A percentile compares a stretch with the other conserved stretches of the same genome.
These are phyloP conservation scores for Penicillium soppii DNA, from an alignment of 495 filamentous ascomycete species.

Conservation along the genomic window DNA sequence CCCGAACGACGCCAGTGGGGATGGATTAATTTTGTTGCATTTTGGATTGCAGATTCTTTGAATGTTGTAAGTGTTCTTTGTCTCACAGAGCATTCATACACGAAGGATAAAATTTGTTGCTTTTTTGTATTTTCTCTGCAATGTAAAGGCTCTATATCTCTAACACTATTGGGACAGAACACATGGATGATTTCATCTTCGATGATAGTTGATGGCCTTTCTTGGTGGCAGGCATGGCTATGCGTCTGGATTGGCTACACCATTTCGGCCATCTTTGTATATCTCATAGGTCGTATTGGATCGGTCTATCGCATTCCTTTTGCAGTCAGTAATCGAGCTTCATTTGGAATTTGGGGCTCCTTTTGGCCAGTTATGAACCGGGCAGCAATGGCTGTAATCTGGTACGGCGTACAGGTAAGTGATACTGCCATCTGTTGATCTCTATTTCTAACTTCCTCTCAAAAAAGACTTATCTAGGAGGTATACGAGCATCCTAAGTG, in stretches of 20 bases:
- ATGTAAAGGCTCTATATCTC: too few species aligned
- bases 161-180: conserved; percentile 46
- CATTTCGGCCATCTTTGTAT: conserved; percentile 71
- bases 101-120: too few species aligned
- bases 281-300: conserved; percentile 74
- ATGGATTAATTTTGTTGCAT: conserved; percentile 82
- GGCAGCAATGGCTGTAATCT: conserved; percentile 71
- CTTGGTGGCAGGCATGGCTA: conserved; percentile 93
- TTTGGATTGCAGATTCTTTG: conserved; percentile 89
- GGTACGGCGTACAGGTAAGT: conserved; percentile 69
- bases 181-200: conserved; percentile 93
- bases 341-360: conserved; percentile 83
- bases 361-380: conserved; percentile 88
- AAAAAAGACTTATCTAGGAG: conserved; percentile 64
- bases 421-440: background rate
- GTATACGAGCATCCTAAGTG: conserved; percentile 17
- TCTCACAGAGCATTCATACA: too few species aligned
- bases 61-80: conserved; percentile 63
- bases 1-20: conserved; percentile 80
- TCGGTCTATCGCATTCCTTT: conserved; percentile 83
- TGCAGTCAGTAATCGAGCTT: conserved; percentile 68
- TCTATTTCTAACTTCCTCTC: background rate
- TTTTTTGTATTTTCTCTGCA: too few species aligned
- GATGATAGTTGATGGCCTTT: conserved; percentile 70
- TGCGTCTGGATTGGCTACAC: conserved; percentile 80